Percentiles rank a stretch among this genome's conserved stretches.
Conservation (phyloP, 345 rosid genomes). For the Kernera saxatilis region DNA sequence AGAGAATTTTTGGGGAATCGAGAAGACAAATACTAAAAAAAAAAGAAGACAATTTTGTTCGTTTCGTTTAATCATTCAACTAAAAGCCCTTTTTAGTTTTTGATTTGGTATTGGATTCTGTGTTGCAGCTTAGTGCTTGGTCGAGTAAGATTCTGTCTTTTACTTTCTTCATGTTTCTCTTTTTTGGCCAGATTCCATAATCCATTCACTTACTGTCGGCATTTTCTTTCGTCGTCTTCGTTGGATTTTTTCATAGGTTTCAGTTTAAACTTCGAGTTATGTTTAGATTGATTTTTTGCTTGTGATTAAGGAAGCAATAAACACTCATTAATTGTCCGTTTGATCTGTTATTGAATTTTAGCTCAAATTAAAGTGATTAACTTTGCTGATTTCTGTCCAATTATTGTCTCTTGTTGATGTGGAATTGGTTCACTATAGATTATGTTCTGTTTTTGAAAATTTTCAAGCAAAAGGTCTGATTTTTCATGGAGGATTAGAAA, state of each 20-base stretch:
- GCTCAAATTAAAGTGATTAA: not conserved
- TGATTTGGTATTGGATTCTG: slow-evolving; percentile 28
- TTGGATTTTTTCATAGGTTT: not conserved
- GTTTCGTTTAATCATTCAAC: slow-evolving; percentile 20
- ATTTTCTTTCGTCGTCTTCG: not conserved
- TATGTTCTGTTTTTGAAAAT: not conserved
- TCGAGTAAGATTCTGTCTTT: slow-evolving; percentile 25
- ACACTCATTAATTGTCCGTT: not conserved
- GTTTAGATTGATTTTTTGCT: not conserved
- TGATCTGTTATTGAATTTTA: not conserved
- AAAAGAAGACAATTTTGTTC: not conserved
- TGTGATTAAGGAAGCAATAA: not conserved
- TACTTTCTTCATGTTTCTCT: not conserved
- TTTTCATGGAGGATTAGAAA: not conserved
- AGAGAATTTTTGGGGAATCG: not conserved
- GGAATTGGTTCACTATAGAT: slow-evolving; percentile 1
- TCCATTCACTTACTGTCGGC: slow-evolving; percentile 17
- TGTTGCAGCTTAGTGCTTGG: slow-evolving; percentile 9
- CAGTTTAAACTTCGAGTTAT: not conserved
- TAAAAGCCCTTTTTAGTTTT: not conserved
- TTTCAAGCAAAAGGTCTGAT: not conserved
- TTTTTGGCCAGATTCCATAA: not conserved
- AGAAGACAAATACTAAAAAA: not conserved
- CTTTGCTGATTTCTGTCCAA: slow-evolving; percentile 1
- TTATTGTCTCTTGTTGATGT: not conserved